Conservation (phyloP, 495 filamentous ascomycete genomes). For the Penicillium samsonianum region DNA sequence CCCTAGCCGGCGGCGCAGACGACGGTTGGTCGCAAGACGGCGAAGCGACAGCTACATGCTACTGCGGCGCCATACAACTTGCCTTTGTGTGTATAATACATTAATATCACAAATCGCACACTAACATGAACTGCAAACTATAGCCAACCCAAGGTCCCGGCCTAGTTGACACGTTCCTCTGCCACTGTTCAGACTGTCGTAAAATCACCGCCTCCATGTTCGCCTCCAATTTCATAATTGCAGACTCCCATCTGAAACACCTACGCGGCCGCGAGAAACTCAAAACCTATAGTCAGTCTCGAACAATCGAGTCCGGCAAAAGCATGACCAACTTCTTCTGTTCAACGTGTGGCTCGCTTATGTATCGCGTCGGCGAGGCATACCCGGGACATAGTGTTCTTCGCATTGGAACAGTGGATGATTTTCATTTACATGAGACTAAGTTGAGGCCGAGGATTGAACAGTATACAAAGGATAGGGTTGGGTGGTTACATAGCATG, state of each 20-base stretch:
- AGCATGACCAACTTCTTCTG: constrained; percentile 60
- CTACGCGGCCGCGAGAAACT: constrained; percentile 49
- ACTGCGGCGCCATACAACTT: constrained; percentile 56
- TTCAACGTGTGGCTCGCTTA: constrained; percentile 52
- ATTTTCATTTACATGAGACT: constrained; percentile 54
- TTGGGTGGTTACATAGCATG: too few species aligned
- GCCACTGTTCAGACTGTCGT: constrained; percentile 58
- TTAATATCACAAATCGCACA: too few species aligned
- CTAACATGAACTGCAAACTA: too few species aligned
- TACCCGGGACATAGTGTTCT: constrained; percentile 45
- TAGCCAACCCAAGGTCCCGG: constrained; percentile 45
- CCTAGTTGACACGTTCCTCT: constrained; percentile 53
- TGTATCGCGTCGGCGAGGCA: constrained; percentile 47
- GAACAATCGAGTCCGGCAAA: constrained; percentile 43
- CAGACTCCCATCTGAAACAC: constrained; percentile 43
- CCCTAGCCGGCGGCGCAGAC: constrained; percentile 29
- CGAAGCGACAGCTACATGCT: constrained; percentile 55
- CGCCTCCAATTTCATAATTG: constrained; percentile 55
- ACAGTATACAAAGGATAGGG: constrained; percentile 8
- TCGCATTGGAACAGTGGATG: constrained; percentile 56
- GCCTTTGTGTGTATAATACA: constrained; percentile 34
- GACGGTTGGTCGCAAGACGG: constrained; percentile 43
- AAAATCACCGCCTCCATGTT: constrained; percentile 63
- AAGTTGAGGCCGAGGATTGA: constrained; percentile 42
- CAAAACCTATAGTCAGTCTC: constrained; percentile 37